Evolutionary conservation across 371 early-diverging fungal genomes (phyloP).

Genomic region (Vittaforma corneae): DNA sequence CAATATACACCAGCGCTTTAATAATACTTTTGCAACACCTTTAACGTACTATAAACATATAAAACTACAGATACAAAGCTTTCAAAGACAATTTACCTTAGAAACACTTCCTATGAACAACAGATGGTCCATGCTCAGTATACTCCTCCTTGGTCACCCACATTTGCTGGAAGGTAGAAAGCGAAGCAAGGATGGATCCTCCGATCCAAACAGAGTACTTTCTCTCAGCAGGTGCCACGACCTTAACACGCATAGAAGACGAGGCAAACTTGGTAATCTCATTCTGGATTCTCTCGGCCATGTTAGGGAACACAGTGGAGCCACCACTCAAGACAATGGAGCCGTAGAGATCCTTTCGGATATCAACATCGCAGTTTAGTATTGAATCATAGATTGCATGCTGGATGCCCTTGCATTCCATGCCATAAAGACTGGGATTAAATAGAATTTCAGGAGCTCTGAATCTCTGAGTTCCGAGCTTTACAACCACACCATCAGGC

Average conservation of each 20-base stretch:
- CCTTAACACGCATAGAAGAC: slow-evolving; percentile 93
- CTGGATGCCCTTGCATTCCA: slow-evolving; percentile 79
- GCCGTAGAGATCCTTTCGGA: slow-evolving; percentile 83
- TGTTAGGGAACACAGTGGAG: slow-evolving; percentile 61
- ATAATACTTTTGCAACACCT: background rate
- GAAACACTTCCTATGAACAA: slow-evolving; percentile 60
- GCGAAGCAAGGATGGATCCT: slow-evolving; percentile 96
- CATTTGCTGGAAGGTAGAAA: slow-evolving; percentile 93
- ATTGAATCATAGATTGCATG: slow-evolving; percentile 84
- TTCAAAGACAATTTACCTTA: slow-evolving; percentile 36
- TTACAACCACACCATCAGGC: slow-evolving; percentile 96
- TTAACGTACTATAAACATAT: background rate
- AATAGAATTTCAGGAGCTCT: slow-evolving; percentile 96
- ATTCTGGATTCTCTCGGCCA: slow-evolving; percentile 80
- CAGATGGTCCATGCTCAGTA: slow-evolving; percentile 64
- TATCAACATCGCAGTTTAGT: slow-evolving; percentile 91
- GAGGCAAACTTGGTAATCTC: slow-evolving; percentile 93
- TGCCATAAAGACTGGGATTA: slow-evolving; percentile 83
- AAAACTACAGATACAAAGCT: background rate
- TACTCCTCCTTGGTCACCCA: slow-evolving; percentile 90
- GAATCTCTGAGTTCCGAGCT: slow-evolving; percentile 90
- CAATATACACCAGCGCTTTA: background rate
- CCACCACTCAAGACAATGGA: slow-evolving; percentile 86
- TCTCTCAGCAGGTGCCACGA: slow-evolving; percentile 97
- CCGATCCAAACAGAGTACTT: slow-evolving; percentile 99